A percentile compares a stretch with the other conserved stretches of the same genome.
Conservation (phyloP, 2,329 filamentous ascomycete species). For the Pestalotiopsis sp. region DNA sequence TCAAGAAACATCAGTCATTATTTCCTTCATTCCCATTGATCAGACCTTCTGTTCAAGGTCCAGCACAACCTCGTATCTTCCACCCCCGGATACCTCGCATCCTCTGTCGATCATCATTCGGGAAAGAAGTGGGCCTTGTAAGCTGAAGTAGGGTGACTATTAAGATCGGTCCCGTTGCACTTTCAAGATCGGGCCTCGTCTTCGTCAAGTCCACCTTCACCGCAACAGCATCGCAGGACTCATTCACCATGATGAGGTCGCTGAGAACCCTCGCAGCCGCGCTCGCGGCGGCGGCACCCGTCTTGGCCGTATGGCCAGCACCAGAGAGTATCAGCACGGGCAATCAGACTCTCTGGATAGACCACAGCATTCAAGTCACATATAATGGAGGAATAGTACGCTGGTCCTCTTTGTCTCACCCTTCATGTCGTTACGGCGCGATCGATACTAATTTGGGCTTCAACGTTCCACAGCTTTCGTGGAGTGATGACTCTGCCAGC, state of each 20-base stretch:
- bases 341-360: conserved; percentile 55
- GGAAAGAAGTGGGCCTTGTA: neutral
- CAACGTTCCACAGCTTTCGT: conserved; percentile 46
- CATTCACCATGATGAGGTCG: conserved; percentile 17
- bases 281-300: conserved; percentile 42
- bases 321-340: conserved; percentile 55
- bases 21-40: neutral
- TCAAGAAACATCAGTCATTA: neutral
- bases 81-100: neutral
- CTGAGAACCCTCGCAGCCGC: conserved; percentile 31
- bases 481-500: conserved; percentile 46
- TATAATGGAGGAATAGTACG: conserved; percentile 63
- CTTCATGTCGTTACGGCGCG: conserved; percentile 19
- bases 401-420: conserved; percentile 37
- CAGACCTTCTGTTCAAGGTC: neutral
- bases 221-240: neutral
- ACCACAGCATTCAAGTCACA: conserved; percentile 52
- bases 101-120: conserved; percentile 6
- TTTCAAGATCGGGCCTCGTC: neutral
- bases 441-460: conserved; percentile 29
- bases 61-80: neutral
- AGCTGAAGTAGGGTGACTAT: neutral
- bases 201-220: neutral
- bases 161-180: neutral
- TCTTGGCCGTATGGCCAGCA: conserved; percentile 60